These are phyloP conservation scores for Annulohypoxylon stygium DNA, from an alignment of 495 filamentous ascomycete species.

Conservation along the genomic window DNA sequence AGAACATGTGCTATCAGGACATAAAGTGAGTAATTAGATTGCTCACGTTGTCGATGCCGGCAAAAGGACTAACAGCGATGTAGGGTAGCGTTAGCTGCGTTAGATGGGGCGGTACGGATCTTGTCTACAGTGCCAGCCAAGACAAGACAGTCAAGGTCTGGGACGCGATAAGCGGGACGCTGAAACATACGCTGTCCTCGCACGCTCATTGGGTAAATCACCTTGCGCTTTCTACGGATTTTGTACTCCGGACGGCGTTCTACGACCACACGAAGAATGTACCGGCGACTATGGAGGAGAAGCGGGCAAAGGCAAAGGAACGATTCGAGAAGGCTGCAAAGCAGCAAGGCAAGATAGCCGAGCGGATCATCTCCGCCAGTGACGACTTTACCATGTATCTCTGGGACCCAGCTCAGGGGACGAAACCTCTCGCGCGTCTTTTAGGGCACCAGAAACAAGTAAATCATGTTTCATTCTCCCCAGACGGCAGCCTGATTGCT, in stretches of 20 bases:
- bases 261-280: constrained; percentile 81
- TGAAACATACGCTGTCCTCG: constrained; percentile 80
- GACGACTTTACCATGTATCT: constrained; percentile 98
- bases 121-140: constrained; percentile 90
- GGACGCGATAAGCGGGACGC: constrained; percentile 81
- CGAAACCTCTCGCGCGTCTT: constrained; percentile 87
- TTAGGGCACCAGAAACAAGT: constrained; percentile 96
- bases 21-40: constrained; percentile 68
- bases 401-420: constrained; percentile 85
- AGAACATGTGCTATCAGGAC: constrained; percentile 85
- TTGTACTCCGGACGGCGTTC: constrained; percentile 87
- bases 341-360: constrained; percentile 79
- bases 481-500: constrained; percentile 87
- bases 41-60: not conserved
- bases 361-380: constrained; percentile 88
- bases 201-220: constrained; percentile 98
- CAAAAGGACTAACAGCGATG: constrained; percentile 30
- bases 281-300: constrained; percentile 76
- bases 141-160: constrained; percentile 95
- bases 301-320: constrained; percentile 79
- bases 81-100: constrained; percentile 82
- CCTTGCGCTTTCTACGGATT: constrained; percentile 92
- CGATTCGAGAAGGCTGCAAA: constrained; percentile 92
- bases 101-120: constrained; percentile 90
- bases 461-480: constrained; percentile 94